These are phyloP conservation scores for Trichoderma simmonsii DNA, from an alignment of 2,329 filamentous ascomycete species.

Conservation along the genomic window DNA sequence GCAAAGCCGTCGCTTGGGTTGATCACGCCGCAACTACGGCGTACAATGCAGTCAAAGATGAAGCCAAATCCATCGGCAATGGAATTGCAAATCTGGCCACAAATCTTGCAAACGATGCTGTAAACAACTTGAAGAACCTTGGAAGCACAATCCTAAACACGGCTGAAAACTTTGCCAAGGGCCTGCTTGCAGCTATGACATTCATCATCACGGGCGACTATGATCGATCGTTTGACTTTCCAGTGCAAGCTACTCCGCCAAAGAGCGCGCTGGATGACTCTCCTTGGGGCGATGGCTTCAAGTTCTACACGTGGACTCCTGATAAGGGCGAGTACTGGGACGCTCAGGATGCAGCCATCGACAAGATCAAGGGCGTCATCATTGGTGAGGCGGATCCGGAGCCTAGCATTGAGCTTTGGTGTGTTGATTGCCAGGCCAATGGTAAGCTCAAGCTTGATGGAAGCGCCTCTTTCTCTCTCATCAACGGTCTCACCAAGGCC, in stretches of 20 bases:
- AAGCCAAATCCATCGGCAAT: neutral
- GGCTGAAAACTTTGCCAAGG: neutral
- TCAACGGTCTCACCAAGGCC: neutral
- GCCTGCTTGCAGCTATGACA: neutral
- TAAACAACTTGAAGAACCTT: neutral
- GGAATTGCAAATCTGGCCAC: neutral
- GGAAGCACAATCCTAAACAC: neutral
- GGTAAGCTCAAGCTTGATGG: neutral
- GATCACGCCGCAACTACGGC: neutral
- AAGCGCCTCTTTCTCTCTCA: neutral
- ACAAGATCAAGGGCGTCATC: conserved; percentile 1
- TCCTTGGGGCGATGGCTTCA: conserved; percentile 5
- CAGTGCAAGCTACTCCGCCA: neutral
- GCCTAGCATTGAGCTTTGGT: conserved; percentile 4
- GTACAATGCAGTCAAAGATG: neutral
- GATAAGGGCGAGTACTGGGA: conserved; percentile 1
- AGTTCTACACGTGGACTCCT: conserved; percentile 1
- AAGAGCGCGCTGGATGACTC: neutral
- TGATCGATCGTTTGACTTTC: neutral
- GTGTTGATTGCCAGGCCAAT: neutral
- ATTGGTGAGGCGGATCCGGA: neutral
- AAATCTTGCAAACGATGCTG: neutral
- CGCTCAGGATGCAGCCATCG: neutral
- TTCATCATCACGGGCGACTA: neutral
- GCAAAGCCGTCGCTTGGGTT: neutral